These are phyloP conservation scores for Clonostachys byssicola DNA, from an alignment of 2,329 filamentous ascomycete genomes.

Conservation along the genomic window DNA sequence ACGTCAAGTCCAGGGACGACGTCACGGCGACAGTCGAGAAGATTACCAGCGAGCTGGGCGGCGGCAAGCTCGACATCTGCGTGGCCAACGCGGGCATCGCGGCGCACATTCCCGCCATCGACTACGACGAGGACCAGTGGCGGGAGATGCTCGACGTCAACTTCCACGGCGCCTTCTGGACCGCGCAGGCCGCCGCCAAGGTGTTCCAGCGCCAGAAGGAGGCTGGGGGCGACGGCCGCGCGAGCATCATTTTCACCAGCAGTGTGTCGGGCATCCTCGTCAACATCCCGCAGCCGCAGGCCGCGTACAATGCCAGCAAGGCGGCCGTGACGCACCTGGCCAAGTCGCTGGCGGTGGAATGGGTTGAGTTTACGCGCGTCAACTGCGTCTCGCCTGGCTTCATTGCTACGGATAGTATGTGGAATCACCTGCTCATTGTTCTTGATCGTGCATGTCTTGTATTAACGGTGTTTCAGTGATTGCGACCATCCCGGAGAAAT, in stretches of 20 bases:
- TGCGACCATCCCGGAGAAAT: constrained; percentile 11
- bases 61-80: constrained; percentile 32
- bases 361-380: constrained; percentile 63
- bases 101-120: constrained; percentile 49
- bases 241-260: constrained; percentile 46
- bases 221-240: constrained; percentile 13
- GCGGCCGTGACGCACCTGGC: constrained; percentile 36
- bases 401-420: constrained; percentile 31
- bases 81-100: constrained; percentile 42
- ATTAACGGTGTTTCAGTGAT: constrained; percentile 35
- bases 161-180: constrained; percentile 36
- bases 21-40: constrained; percentile 23
- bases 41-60: constrained; percentile 24
- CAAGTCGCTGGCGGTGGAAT: constrained; percentile 67
- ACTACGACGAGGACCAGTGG: constrained; percentile 47
- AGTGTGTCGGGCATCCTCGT: constrained; percentile 44
- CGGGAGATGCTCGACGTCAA: constrained; percentile 46
- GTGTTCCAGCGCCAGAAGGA: constrained; percentile 28
- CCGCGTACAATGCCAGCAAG: constrained; percentile 34
- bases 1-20: constrained; percentile 32
- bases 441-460: background rate
- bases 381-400: constrained; percentile 70
- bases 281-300: constrained; percentile 37
- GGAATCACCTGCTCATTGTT: background rate
- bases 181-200: constrained; percentile 30